A percentile compares a stretch with the other conserved stretches of the same genome.
Conservation (phyloP, 1,284 basidiomycete species). For the Ustilago sp. region DNA sequence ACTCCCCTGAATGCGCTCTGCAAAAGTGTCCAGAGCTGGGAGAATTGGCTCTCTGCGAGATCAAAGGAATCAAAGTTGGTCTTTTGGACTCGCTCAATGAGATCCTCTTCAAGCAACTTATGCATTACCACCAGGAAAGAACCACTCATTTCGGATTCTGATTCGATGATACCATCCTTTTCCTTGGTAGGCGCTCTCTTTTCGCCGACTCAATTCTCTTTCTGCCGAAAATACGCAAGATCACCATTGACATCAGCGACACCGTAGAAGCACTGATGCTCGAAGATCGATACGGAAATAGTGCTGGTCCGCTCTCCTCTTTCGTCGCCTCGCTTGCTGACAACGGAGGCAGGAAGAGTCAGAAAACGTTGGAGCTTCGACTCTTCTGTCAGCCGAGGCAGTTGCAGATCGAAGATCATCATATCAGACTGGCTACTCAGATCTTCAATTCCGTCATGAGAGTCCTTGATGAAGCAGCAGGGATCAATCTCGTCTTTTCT, state of each 20-base stretch:
- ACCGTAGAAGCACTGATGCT: neutral
- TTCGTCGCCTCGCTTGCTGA: constrained; percentile 23
- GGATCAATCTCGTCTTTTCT: constrained; percentile 9
- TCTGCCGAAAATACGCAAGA: constrained; percentile 11
- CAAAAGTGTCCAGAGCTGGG: constrained; percentile 16
- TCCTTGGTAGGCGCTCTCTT: constrained; percentile 20
- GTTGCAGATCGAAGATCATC: neutral
- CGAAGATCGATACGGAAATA: neutral
- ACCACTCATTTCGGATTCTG: constrained; percentile 30
- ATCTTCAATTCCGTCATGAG: constrained; percentile 14
- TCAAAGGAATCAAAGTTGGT: constrained; percentile 11
- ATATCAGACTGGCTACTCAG: constrained; percentile 12
- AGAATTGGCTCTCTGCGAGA: neutral
- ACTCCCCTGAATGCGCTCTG: constrained; percentile 8
- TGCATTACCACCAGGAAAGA: constrained; percentile 3
- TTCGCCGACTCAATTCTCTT: constrained; percentile 11
- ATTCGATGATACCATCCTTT: constrained; percentile 12
- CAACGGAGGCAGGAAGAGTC: neutral
- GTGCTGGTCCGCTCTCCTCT: constrained; percentile 3
- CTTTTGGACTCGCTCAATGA: constrained; percentile 28
- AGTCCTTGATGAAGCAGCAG: neutral
- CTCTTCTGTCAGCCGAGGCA: constrained; percentile 11
- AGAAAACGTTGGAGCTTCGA: constrained; percentile 11
- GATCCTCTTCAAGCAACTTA: constrained; percentile 19
- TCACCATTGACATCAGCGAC: constrained; percentile 25